phyloP scores from a whole-genome alignment of 495 filamentous ascomycete species.

The Letharia lupina region DNA sequence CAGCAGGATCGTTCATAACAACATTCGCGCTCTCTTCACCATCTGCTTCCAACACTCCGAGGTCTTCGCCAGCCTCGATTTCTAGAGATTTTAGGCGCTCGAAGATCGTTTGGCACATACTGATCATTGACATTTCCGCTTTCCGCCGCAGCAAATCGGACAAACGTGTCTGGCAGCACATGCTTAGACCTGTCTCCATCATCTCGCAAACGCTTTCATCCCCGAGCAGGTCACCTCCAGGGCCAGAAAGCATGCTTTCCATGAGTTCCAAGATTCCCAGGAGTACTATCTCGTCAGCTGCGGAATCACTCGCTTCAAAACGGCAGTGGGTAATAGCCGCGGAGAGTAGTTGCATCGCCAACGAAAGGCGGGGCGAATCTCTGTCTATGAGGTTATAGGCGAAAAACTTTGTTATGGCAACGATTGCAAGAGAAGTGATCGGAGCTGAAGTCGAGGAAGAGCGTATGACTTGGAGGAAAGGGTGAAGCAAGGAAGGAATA shows the following conservation, averaged over 20 bases:
- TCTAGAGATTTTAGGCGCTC: constrained; percentile 81
- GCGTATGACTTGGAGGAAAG: constrained; percentile 94
- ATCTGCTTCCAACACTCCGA: constrained; percentile 45
- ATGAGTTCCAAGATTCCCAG: constrained; percentile 92
- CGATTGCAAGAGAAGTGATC: constrained; percentile 87
- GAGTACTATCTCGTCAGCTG: constrained; percentile 90
- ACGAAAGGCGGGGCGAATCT: constrained; percentile 71
- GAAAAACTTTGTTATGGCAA: constrained; percentile 96
- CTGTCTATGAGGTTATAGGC: constrained; percentile 83
- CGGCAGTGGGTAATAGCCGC: constrained; percentile 95
- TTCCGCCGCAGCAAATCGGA: constrained; percentile 85
- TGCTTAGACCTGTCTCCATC: constrained; percentile 97
- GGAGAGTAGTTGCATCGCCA: constrained; percentile 91
- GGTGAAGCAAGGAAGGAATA: constrained; percentile 80
- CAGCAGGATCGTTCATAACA: constrained; percentile 81
- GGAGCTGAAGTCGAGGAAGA: constrained; percentile 93
- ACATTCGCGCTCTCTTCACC: constrained; percentile 51
- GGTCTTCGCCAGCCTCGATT: constrained; percentile 54
- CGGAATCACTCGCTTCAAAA: constrained; percentile 91
- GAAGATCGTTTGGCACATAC: constrained; percentile 98
- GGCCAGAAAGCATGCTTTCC: constrained; percentile 93
- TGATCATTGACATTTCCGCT: constrained; percentile 94
- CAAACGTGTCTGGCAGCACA: constrained; percentile 89
- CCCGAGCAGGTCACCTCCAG: constrained; percentile 80
- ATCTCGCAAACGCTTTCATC: constrained; percentile 98